Conservation (phyloP, 2,329 filamentous ascomycete species). For the Periconia digitata region DNA sequence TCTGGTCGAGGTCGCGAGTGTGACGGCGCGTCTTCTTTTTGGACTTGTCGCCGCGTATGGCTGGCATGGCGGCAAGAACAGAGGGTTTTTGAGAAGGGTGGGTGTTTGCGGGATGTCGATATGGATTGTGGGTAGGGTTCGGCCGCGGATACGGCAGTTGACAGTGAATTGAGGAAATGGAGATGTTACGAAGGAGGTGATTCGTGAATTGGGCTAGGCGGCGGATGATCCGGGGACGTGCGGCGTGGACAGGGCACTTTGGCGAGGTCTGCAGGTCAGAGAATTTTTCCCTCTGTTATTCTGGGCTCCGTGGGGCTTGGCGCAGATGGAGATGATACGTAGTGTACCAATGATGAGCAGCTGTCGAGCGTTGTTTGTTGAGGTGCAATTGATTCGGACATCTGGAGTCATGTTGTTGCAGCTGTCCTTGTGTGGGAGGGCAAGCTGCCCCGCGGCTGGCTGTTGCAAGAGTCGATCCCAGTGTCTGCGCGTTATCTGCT, state of each 20-base stretch:
- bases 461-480: not conserved
- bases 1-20: constrained; percentile 85
- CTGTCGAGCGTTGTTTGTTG: no score
- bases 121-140: not conserved
- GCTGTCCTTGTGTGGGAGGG: no score
- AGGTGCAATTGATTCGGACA: not conserved
- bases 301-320: constrained; percentile 13
- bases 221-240: constrained; percentile 23
- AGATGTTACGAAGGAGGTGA: constrained; percentile 6
- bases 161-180: constrained; percentile 3
- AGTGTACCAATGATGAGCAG: no score
- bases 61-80: constrained; percentile 56
- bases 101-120: not conserved
- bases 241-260: constrained; percentile 11
- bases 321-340: constrained; percentile 6
- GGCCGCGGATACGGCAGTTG: constrained; percentile 18
- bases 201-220: not conserved
- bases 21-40: constrained; percentile 52
- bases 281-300: constrained; percentile 18
- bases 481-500: not conserved
- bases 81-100: constrained; percentile 13
- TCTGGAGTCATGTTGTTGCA: no score
- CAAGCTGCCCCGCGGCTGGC: no score
- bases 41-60: constrained; percentile 52
- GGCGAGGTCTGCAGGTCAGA: constrained; percentile 29